phyloP scores from a whole-genome alignment of 2,329 filamentous ascomycete species.

The Cordyceps fumosorosea region DNA sequence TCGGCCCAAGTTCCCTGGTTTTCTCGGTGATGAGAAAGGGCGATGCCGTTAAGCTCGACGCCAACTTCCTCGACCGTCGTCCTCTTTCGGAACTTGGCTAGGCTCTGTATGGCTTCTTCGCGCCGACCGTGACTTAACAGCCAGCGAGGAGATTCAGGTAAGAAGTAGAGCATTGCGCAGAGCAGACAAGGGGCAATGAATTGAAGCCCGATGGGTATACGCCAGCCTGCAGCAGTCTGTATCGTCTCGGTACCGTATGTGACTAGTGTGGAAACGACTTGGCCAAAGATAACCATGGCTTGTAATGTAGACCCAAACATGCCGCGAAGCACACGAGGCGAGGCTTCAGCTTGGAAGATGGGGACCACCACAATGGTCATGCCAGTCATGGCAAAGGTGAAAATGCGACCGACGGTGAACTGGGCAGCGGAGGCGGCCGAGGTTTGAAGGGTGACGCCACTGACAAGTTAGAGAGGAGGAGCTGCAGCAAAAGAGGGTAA shows the following conservation, averaged over 20 bases:
- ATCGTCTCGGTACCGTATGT: slow-evolving; percentile 22
- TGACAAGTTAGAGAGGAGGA: slow-evolving; percentile 5
- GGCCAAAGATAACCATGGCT: slow-evolving; percentile 22
- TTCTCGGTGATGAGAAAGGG: slow-evolving; percentile 16
- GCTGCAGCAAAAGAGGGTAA: not conserved
- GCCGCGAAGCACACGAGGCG: slow-evolving; percentile 22
- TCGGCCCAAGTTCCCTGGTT: slow-evolving; percentile 20
- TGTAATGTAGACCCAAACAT: slow-evolving; percentile 24
- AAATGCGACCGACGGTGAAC: slow-evolving; percentile 25
- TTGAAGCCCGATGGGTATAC: slow-evolving; percentile 39
- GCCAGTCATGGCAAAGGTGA: slow-evolving; percentile 26
- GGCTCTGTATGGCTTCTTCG: slow-evolving; percentile 28
- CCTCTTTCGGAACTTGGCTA: slow-evolving; percentile 26
- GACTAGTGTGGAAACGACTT: slow-evolving; percentile 22
- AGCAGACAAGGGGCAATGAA: slow-evolving; percentile 34
- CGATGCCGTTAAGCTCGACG: slow-evolving; percentile 19
- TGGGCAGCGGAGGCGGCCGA: slow-evolving; percentile 22
- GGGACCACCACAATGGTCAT: slow-evolving; percentile 27
- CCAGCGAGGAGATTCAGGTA: slow-evolving; percentile 42
- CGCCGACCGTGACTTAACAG: slow-evolving; percentile 31
- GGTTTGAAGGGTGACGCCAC: slow-evolving; percentile 25
- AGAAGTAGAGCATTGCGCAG: slow-evolving; percentile 26
- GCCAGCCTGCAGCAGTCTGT: slow-evolving; percentile 27
- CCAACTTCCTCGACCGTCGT: slow-evolving; percentile 22
- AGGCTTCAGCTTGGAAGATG: slow-evolving; percentile 23